A percentile compares a stretch with the other conserved stretches of the same genome.
These are phyloP conservation scores for Sonneratia caseolaris DNA, from an alignment of 345 rosid genomes.

Conservation along the genomic window DNA sequence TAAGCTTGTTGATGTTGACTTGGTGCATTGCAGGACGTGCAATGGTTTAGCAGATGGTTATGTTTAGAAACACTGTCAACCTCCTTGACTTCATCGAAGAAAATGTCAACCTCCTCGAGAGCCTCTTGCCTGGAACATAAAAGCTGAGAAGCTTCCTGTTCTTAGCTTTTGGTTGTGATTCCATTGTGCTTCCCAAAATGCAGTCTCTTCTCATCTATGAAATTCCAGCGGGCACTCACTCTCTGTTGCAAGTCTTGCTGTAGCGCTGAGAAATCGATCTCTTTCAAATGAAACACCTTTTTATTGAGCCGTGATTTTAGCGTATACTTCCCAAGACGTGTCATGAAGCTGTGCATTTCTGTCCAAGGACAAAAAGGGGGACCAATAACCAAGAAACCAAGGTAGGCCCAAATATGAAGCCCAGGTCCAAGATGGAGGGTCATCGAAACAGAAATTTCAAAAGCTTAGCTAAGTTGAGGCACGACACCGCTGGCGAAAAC, in stretches of 20 bases:
- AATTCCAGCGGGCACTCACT: no score
- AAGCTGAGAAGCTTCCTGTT: no score
- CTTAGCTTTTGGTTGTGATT: no score
- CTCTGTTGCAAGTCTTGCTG: no score
- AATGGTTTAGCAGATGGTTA: not conserved
- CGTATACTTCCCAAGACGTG: not conserved
- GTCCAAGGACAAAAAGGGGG: not conserved
- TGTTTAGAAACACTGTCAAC: not conserved
- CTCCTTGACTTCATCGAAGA: no score
- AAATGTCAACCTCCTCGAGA: no score
- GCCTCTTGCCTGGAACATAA: no score
- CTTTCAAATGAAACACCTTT: not conserved
- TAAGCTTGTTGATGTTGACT: no score
- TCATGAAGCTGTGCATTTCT: not conserved
- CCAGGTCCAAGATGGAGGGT: not conserved
- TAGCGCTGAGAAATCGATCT: no score
- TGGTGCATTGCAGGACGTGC: no score
- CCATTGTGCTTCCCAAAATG: no score
- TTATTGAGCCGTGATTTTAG: not conserved
- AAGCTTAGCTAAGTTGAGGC: not conserved
- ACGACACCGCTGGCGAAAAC: not conserved
- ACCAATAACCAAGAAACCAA: not conserved
- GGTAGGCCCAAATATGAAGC: not conserved
- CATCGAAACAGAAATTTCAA: not conserved
- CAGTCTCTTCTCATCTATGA: no score